phyloP scores from a whole-genome alignment of 2,329 filamentous ascomycete species.

The Trichoderma cornu-damae region DNA sequence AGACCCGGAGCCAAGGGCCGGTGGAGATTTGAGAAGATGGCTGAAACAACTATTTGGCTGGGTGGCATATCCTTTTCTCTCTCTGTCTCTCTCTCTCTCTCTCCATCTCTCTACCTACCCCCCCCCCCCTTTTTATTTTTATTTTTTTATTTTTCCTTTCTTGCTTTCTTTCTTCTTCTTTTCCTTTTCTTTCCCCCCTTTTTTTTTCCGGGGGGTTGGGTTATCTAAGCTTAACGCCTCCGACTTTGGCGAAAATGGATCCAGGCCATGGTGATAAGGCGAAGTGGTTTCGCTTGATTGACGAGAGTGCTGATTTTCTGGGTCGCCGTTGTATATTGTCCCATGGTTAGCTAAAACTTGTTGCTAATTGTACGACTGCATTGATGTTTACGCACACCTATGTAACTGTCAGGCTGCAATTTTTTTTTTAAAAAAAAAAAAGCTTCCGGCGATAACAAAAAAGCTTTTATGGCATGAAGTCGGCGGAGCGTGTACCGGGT shows the following conservation, averaged over 20 bases:
- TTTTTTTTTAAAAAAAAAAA: too few relatives aligned
- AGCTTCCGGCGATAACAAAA: neutral
- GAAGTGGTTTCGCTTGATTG: constrained; percentile 6
- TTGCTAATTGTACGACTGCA: neutral
- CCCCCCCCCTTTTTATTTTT: too few relatives aligned
- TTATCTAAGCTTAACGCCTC: neutral
- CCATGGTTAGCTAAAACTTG: neutral
- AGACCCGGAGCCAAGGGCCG: constrained; percentile 42
- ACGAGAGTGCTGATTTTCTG: neutral
- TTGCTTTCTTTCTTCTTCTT: neutral
- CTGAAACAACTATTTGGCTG: neutral
- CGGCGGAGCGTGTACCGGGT: neutral
- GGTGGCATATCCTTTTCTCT: neutral
- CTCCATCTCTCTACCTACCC: neutral
- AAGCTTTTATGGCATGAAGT: neutral
- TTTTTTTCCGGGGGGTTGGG: too few relatives aligned
- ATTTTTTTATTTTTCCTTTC: neutral
- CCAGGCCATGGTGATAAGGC: constrained; percentile 3
- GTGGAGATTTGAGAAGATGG: constrained; percentile 25
- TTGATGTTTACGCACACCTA: neutral
- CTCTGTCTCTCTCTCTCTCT: neutral
- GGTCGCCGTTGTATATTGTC: constrained; percentile 8
- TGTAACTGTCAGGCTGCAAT: neutral
- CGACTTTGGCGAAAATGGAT: neutral
- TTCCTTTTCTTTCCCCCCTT: neutral